A percentile compares a stretch with the other conserved stretches of the same genome.
These are phyloP conservation scores for Dioscorea alata DNA, from an alignment of 106 monocot genomes.

Conservation along the genomic window DNA sequence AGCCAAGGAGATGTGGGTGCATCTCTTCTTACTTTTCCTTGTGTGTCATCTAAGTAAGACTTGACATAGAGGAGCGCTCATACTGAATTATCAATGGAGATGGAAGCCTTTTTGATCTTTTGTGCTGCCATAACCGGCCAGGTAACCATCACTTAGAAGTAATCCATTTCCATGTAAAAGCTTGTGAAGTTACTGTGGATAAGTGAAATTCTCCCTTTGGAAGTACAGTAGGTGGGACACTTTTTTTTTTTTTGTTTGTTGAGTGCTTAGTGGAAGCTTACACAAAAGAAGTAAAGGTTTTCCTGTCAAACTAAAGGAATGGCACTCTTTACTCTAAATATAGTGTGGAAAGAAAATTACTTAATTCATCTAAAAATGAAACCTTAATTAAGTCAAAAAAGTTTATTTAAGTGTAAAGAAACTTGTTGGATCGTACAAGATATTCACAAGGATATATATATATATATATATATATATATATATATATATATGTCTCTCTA, in stretches of 20 bases:
- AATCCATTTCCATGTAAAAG: neutral
- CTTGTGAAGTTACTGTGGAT: neutral
- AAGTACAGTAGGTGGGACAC: neutral
- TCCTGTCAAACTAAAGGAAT: neutral
- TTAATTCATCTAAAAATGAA: too few relatives aligned
- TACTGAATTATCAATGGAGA: neutral
- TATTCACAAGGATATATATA: too few relatives aligned
- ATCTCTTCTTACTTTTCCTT: neutral
- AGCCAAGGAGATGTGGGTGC: neutral
- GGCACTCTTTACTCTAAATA: neutral
- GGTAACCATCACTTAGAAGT: neutral
- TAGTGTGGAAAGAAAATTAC: too few relatives aligned
- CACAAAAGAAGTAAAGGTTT: neutral
- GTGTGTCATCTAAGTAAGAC: neutral
- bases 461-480: too few relatives aligned
- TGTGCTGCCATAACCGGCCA: neutral
- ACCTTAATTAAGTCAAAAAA: too few relatives aligned
- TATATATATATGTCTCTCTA: too few relatives aligned
- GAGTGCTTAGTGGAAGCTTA: constrained; percentile 7
- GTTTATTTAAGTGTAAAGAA: too few relatives aligned
- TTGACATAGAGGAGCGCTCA: neutral
- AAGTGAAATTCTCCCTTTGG: neutral
- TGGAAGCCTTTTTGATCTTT: neutral
- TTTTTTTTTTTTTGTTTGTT: too few relatives aligned
- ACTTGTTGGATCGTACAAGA: too few relatives aligned